Conservation (phyloP, 495 filamentous ascomycete species). For the Tricharina praecox region DNA sequence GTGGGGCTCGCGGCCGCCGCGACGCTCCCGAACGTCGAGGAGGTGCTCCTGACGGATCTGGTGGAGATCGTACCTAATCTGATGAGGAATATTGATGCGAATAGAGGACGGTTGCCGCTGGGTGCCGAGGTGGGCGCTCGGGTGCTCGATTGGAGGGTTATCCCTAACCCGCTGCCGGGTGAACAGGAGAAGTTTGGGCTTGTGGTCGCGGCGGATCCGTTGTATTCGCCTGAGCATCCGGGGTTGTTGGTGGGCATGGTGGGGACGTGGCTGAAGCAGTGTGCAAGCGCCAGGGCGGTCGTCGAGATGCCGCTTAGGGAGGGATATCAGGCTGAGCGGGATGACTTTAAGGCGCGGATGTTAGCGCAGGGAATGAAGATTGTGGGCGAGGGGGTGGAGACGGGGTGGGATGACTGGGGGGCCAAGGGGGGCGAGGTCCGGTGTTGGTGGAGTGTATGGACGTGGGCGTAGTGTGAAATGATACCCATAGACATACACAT, state of each 20-base stretch:
- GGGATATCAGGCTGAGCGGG: constrained; percentile 37
- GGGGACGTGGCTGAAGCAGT: constrained; percentile 34
- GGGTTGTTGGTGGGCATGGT: constrained; percentile 43
- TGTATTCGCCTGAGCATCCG: constrained; percentile 55
- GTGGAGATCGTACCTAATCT: constrained; percentile 55
- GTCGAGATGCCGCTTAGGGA: constrained; percentile 49
- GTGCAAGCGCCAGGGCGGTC: constrained; percentile 36
- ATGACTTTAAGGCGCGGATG: constrained; percentile 42
- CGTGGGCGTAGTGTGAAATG: too few relatives aligned
- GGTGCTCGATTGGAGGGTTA: constrained; percentile 51
- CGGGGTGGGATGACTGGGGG: constrained; percentile 57
- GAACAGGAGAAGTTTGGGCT: constrained; percentile 36
- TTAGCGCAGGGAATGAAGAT: constrained; percentile 34
- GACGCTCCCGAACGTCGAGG: constrained; percentile 12
- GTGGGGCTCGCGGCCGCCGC: constrained; percentile 39
- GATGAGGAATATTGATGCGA: constrained; percentile 39
- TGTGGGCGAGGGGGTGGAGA: constrained; percentile 44
- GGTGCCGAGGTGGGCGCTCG: constrained; percentile 32
- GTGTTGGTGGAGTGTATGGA: constrained; percentile 41
- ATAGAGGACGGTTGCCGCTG: constrained; percentile 34
- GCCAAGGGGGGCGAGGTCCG: constrained; percentile 34
- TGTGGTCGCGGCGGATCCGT: constrained; percentile 53
- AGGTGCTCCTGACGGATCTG: constrained; percentile 48
- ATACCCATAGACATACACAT: too few relatives aligned
- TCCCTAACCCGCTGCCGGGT: constrained; percentile 9